Evolutionary conservation across 2,329 filamentous ascomycete genomes (phyloP), one percentile per base, ranked within the genome.

Genomic region (Chaetomium globosum): DNA sequence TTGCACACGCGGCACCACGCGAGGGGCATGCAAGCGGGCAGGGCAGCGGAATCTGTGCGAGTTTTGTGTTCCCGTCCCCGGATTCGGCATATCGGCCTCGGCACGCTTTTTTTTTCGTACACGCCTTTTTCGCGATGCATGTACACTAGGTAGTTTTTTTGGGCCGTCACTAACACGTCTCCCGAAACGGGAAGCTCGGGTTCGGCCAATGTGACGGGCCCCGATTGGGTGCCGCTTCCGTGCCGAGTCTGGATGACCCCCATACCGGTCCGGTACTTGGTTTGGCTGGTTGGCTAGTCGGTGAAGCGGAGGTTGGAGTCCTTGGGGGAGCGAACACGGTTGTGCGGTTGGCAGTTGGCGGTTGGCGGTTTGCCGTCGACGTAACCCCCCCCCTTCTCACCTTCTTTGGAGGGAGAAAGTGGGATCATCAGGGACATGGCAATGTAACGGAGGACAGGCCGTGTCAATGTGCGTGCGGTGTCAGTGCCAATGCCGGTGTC

Each of bases 11-110:
- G 56, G 56, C 52, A 46, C 13, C 36, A 31, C 49, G 13, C 49
- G 13, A 53, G 36, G 31, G 31, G 3, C 13, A 58, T 54, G 31
- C 54, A 10, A 10, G 31, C 54, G n/a, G 30, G 26, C 31, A 56
- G 12, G 26, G 57, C 9, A 31, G 9, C 52, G 33, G 49, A 28
- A 46, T 48, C 53, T 33, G 30, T 53, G 63, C 31, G 10, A n/a
- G 31, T 3, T 10, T 7, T 31, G 6, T 31, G 26, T 13, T 23
- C 13, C 52, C 56, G 56, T 60, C n/a, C 52, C 51, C 30, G 48
- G 46, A 62, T 61, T 56, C 63, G 63, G 59, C 59, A 54, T 54
- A 19, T 54, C 54, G 54, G 19, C 54, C 54, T 58, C 52, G 57
- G 57, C 57, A 59, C 59, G 56, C 56, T 49, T 56, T 16, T 21